phyloP scores from a whole-genome alignment of 2,329 filamentous ascomycete genomes.

The Chaetoscypha palmicola region DNA sequence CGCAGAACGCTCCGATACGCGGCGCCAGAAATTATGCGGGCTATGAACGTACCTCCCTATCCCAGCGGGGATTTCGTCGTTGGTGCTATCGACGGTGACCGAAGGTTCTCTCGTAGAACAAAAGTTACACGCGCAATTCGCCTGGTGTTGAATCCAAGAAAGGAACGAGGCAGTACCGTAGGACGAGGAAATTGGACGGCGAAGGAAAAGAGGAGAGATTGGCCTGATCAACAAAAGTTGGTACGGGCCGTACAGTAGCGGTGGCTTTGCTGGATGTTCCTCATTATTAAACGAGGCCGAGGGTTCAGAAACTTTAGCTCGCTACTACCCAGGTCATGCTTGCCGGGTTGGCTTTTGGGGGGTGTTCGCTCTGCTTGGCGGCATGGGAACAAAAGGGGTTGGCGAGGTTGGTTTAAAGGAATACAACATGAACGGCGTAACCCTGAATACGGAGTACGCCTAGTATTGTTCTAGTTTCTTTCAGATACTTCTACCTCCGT shows the following conservation, averaged over 20 bases:
- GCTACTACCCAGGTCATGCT: too few species aligned
- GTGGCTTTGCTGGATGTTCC: neutral
- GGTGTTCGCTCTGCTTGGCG: neutral
- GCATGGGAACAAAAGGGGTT: neutral
- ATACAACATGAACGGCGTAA: too few species aligned
- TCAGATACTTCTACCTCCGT: too few species aligned
- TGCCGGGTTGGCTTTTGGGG: too few species aligned
- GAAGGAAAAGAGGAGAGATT: neutral
- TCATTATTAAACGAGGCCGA: too few species aligned
- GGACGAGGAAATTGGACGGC: neutral
- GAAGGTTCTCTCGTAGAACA: too few species aligned
- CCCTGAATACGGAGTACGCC: neutral
- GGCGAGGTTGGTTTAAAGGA: neutral
- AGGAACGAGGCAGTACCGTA: neutral
- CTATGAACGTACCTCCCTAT: conserved; percentile 1
- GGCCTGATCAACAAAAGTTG: neutral
- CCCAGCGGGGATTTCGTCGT: neutral
- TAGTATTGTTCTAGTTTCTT: conserved; percentile 2
- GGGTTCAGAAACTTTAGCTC: too few species aligned
- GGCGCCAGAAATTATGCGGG: neutral
- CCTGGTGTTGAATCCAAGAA: conserved; percentile 1
- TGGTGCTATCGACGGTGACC: neutral
- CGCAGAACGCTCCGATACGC: neutral
- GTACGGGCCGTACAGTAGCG: too few species aligned
- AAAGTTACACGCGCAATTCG: neutral